phyloP scores from a whole-genome alignment of 805 yeast species.

The Cyberlindnera samutprakarnensis region DNA sequence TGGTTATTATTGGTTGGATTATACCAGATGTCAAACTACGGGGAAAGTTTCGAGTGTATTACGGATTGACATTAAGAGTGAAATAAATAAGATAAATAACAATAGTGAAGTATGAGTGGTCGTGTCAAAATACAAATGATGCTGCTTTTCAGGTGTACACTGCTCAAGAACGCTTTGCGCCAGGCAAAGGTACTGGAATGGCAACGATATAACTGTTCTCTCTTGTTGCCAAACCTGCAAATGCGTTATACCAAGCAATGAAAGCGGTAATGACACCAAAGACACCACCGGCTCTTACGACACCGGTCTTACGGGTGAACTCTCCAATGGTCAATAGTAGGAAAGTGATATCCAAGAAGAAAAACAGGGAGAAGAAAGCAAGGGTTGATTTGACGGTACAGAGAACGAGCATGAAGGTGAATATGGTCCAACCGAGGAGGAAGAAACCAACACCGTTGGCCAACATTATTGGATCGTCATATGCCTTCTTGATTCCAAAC shows the following conservation, averaged over 20 bases:
- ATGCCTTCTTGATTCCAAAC: slow-evolving; percentile 54
- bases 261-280: slow-evolving; percentile 46
- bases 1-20: too few species aligned
- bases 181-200: slow-evolving; percentile 27
- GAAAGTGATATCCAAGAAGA: slow-evolving; percentile 47
- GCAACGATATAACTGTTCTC: slow-evolving; percentile 40
- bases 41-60: too few species aligned
- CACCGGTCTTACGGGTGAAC: slow-evolving; percentile 33
- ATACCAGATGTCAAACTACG: too few species aligned
- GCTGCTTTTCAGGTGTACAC: too few species aligned
- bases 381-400: slow-evolving; percentile 60
- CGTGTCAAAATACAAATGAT: too few species aligned
- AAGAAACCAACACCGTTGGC: slow-evolving; percentile 51
- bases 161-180: slow-evolving; percentile 10
- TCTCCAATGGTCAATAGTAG: slow-evolving; percentile 46
- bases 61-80: too few species aligned
- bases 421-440: slow-evolving; percentile 54
- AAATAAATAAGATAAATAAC: too few species aligned
- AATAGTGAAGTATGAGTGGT: too few species aligned
- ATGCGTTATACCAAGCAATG: slow-evolving; percentile 54
- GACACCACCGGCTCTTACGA: slow-evolving; percentile 48
- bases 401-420: slow-evolving; percentile 45
- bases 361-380: slow-evolving; percentile 51
- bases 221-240: slow-evolving; percentile 50
- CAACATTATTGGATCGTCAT: slow-evolving; percentile 30